Evolutionary conservation across 2,329 filamentous ascomycete species (phyloP).

Genomic region (Rhinocladiella similis): DNA sequence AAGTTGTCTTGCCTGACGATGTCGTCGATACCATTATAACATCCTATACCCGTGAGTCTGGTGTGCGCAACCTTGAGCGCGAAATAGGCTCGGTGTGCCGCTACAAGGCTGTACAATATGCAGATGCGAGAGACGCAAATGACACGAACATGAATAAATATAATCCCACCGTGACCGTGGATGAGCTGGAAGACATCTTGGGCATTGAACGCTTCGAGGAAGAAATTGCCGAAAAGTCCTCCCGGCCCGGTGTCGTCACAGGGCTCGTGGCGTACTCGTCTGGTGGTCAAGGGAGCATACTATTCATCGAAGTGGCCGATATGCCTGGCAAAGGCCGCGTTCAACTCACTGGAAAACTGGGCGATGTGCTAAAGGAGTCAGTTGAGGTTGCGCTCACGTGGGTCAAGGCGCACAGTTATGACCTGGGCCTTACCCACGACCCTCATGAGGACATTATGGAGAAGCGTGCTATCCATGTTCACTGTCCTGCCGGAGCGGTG

Average conservation of each 20-base stretch:
- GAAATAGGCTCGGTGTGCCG: conserved; percentile 94
- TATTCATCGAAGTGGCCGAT: conserved; percentile 97
- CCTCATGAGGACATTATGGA: conserved; percentile 93
- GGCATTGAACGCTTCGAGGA: conserved; percentile 94
- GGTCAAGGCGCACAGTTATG: conserved; percentile 95
- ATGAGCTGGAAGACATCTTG: conserved; percentile 85
- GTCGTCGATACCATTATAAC: conserved; percentile 95
- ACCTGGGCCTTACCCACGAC: conserved; percentile 78
- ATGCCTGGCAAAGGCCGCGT: conserved; percentile 93
- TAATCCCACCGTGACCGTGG: conserved; percentile 68
- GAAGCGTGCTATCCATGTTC: conserved; percentile 88
- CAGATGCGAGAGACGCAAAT: conserved; percentile 75
- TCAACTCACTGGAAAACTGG: conserved; percentile 93
- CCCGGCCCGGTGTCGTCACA: conserved; percentile 87
- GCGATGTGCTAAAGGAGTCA: conserved; percentile 94
- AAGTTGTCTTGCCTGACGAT: conserved; percentile 75
- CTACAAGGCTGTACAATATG: conserved; percentile 91
- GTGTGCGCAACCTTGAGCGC: conserved; percentile 92
- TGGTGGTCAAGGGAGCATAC: conserved; percentile 89
- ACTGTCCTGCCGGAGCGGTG: conserved; percentile 91
- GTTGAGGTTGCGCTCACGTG: conserved; percentile 95
- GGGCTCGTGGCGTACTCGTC: conserved; percentile 93
- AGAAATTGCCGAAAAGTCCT: conserved; percentile 84
- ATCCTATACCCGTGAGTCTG: conserved; percentile 92
- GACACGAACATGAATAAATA: conserved; percentile 57